A percentile compares a stretch with the other conserved stretches of the same genome.
phyloP scores from a whole-genome alignment of 2,329 filamentous ascomycete species.

The Diaporthe destruens region DNA sequence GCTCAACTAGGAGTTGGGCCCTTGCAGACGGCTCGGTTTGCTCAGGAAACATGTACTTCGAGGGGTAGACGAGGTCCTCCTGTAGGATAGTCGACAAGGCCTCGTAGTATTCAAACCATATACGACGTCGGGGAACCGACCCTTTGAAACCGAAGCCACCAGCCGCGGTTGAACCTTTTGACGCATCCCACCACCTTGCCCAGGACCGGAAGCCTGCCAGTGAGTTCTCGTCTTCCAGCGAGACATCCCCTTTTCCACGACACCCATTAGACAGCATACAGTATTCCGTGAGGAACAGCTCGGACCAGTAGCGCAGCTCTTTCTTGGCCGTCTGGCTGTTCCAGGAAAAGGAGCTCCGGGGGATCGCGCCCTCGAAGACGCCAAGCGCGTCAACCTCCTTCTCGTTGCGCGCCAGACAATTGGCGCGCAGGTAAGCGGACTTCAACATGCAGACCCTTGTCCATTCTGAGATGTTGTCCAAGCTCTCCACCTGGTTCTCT shows the following conservation, averaged over 20 bases:
- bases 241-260: constrained; percentile 63
- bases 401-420: constrained; percentile 64
- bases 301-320: constrained; percentile 82
- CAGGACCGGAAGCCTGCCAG: constrained; percentile 74
- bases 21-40: constrained; percentile 66
- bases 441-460: constrained; percentile 86
- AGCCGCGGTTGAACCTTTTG: constrained; percentile 58
- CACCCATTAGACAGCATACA: constrained; percentile 77
- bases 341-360: constrained; percentile 70
- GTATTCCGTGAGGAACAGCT: constrained; percentile 80
- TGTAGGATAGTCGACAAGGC: constrained; percentile 83
- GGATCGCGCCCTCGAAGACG: constrained; percentile 75
- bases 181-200: constrained; percentile 75
- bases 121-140: constrained; percentile 71
- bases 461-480: constrained; percentile 76
- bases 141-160: constrained; percentile 71
- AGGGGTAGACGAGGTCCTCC: constrained; percentile 71
- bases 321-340: constrained; percentile 65
- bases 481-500: constrained; percentile 64
- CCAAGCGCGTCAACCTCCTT: constrained; percentile 70
- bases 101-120: constrained; percentile 90
- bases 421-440: constrained; percentile 81
- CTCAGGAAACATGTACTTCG: constrained; percentile 57
- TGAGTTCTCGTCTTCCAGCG: constrained; percentile 65
- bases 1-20: constrained; percentile 77